Evolutionary conservation across 805 yeast species (phyloP).

Genomic region (Myxozyma lipomycoides): DNA sequence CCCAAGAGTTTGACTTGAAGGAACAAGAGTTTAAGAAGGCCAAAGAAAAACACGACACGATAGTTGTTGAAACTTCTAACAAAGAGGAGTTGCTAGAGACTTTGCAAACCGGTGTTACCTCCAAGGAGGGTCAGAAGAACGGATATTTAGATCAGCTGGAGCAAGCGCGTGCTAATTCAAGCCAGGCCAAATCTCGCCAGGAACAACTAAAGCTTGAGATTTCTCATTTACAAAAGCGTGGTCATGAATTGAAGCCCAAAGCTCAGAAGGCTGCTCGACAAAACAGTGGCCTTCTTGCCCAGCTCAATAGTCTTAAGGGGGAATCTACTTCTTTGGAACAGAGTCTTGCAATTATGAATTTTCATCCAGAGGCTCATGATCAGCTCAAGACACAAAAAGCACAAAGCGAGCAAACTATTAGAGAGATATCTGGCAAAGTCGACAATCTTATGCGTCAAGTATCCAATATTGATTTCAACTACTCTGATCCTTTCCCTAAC

Average conservation of each 20-base stretch:
- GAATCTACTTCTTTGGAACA: constrained; percentile 17
- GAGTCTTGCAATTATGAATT: constrained; percentile 34
- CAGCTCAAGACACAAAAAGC: constrained; percentile 25
- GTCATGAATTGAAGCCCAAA: constrained; percentile 47
- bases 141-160: constrained; percentile 70
- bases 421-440: constrained; percentile 45
- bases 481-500: constrained; percentile 57
- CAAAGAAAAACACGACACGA: constrained; percentile 43
- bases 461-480: constrained; percentile 72
- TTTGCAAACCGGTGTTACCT: constrained; percentile 82
- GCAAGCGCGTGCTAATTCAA: constrained; percentile 51
- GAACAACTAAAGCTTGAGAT: constrained; percentile 59
- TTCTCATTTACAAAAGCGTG: constrained; percentile 53
- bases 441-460: constrained; percentile 59
- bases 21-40: constrained; percentile 47
- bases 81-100: constrained; percentile 80
- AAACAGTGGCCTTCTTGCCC: constrained; percentile 41
- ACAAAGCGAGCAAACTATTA: constrained; percentile 39
- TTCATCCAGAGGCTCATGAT: constrained; percentile 43
- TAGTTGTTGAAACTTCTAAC: constrained; percentile 48
- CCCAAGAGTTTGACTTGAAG: constrained; percentile 40
- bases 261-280: constrained; percentile 52
- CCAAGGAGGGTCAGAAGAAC: constrained; percentile 68
- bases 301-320: constrained; percentile 45
- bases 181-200: constrained; percentile 51